Evolutionary conservation across 495 filamentous ascomycete genomes (phyloP).

Genomic region (Entonaema liquescens): DNA sequence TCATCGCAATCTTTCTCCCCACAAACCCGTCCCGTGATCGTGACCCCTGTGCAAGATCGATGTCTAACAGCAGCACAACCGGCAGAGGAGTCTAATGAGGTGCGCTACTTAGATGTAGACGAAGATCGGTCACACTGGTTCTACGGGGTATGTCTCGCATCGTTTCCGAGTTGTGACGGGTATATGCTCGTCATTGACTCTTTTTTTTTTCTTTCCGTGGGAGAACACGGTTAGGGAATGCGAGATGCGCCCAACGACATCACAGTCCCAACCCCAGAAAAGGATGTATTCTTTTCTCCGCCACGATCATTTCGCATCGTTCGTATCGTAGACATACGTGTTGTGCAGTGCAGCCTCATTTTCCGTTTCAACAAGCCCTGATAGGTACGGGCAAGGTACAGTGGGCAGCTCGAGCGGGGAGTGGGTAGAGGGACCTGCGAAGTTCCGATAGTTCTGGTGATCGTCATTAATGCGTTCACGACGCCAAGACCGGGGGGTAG

Average conservation of each 20-base stretch:
- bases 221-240: not conserved
- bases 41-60: slow-evolving; percentile 29
- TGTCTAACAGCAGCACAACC: slow-evolving; percentile 29
- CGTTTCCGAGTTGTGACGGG: slow-evolving; percentile 25
- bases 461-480: slow-evolving; percentile 44
- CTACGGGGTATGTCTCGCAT: slow-evolving; percentile 38
- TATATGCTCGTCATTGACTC: slow-evolving; percentile 41
- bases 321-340: slow-evolving; percentile 14
- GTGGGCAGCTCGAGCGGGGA: slow-evolving; percentile 14
- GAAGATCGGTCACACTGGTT: slow-evolving; percentile 18
- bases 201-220: slow-evolving; percentile 6
- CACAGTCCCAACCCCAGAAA: not conserved
- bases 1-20: slow-evolving; percentile 14
- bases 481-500: slow-evolving; percentile 33
- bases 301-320: slow-evolving; percentile 7
- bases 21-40: slow-evolving; percentile 22
- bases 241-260: not conserved
- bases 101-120: slow-evolving; percentile 10
- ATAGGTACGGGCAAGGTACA: slow-evolving; percentile 33
- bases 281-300: not conserved
- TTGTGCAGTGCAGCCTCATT: not conserved
- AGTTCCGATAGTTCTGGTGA: slow-evolving; percentile 48
- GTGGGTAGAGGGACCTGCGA: slow-evolving; percentile 36
- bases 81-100: slow-evolving; percentile 21
- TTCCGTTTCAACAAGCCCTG: not conserved